Base-by-base conservation (phyloP, 2,329 filamentous ascomycete species). In the Simplicillium sp. region DNA sequence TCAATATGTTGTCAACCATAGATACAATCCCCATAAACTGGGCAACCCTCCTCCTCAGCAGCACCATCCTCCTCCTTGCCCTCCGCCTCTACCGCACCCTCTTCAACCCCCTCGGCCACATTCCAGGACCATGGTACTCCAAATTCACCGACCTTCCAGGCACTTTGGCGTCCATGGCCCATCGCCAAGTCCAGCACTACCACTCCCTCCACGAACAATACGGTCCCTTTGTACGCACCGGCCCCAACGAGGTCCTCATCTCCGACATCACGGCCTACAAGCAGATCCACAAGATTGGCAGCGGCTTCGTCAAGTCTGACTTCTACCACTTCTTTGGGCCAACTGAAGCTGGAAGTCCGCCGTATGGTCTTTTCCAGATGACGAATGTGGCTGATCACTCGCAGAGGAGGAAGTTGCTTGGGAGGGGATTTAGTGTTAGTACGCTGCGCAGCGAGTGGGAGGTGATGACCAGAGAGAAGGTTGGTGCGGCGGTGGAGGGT, bases 331-430 rank as follows among this genome's bases (percentile, higher is more conserved):
- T 39, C 2, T 8, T 53, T 14, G 40, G 63, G 9, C 20, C 40
- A 3, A 41, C 34, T 16, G 44, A 40, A 7, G 13, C 25, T 40
- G 5, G 32, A 37, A 25, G 48, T 18, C 12, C 35, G 35, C 12
- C 16, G 25, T 28, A 17, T 71, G 20, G 71, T 73, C 50, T 61
- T 46, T 15, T 66, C 65, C 2, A 55, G 44, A 1, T 56, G 71
- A 35, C 46, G 60, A 1, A 50, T 60, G 3, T 55, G 58, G 20
- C 63, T 37, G n/a, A 37, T 25, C 20, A 37, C 71, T 48, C 56
- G 62, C 11, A 52, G 52, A 2, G 56, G 60, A 28, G 61, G 68
- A 12, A 58, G 61, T 38, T 56, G 73, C 2, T 51, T 73, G 4
- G 64, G 67, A 3, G 51, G 54, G 1, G 53, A 63, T 14, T 54